These are phyloP conservation scores for Zasmidium cellare DNA, from an alignment of 2,329 filamentous ascomycete genomes.

Conservation along the genomic window DNA sequence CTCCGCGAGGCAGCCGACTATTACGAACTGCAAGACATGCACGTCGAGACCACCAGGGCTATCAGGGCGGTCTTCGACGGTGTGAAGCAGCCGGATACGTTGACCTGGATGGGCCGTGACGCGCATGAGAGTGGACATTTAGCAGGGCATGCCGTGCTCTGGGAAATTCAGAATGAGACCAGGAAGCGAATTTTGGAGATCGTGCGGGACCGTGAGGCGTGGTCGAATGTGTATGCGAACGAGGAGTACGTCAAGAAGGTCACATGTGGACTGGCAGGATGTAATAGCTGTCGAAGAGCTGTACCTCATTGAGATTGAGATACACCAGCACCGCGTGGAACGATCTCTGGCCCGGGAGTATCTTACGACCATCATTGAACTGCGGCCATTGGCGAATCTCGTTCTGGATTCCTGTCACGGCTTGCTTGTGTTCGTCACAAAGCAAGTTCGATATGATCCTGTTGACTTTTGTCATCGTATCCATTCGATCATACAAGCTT, in stretches of 20 bases:
- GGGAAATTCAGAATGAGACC: neutral
- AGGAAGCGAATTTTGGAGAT: neutral
- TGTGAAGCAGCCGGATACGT: neutral
- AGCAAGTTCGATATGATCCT: no score
- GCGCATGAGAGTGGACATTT: neutral
- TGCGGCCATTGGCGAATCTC: no score
- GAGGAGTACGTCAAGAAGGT: neutral
- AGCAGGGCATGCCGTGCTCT: neutral
- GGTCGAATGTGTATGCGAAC: neutral
- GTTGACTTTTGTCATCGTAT: neutral
- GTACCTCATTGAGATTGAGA: neutral
- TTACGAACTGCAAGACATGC: neutral
- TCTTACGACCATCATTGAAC: no score
- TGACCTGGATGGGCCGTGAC: neutral
- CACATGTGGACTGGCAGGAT: neutral
- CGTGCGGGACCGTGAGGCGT: neutral
- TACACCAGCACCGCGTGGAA: no score
- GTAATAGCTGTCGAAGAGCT: neutral
- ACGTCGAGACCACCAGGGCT: neutral
- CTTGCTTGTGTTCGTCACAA: no score
- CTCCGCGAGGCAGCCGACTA: neutral
- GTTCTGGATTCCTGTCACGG: no score
- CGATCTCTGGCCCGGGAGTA: no score
- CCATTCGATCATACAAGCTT: neutral
- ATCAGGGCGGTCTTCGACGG: neutral